Evolutionary conservation across 352 stramenopile genomes (phyloP).

Genomic region (Globisporangium abappressorium): DNA sequence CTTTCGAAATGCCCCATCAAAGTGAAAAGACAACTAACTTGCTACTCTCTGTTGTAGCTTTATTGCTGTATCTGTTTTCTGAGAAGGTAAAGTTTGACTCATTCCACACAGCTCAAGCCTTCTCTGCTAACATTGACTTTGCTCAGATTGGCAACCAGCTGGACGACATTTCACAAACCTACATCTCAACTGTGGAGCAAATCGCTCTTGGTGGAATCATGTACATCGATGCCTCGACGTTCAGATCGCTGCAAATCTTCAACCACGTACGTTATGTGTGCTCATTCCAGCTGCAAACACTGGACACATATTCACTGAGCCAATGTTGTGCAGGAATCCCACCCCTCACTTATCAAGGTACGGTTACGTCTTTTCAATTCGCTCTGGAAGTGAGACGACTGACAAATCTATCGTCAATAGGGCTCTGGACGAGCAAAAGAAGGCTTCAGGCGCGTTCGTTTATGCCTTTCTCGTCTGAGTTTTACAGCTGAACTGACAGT

Average conservation of each 20-base stretch:
- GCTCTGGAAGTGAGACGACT: not conserved
- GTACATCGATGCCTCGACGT: constrained; percentile 67
- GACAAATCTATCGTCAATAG: constrained; percentile 23
- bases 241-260: constrained; percentile 84
- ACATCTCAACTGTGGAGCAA: constrained; percentile 59
- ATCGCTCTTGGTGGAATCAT: constrained; percentile 76
- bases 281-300: not conserved
- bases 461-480: not conserved
- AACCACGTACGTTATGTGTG: constrained; percentile 41
- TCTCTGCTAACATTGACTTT: not conserved
- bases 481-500: not conserved
- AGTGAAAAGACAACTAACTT: not conserved
- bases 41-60: constrained; percentile 29
- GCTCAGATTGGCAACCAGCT: constrained; percentile 80
- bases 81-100: constrained; percentile 53
- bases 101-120: not conserved
- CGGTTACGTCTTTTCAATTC: not conserved
- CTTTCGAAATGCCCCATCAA: not conserved
- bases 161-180: constrained; percentile 49
- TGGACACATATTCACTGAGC: not conserved
- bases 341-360: constrained; percentile 80
- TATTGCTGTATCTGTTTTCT: constrained; percentile 59
- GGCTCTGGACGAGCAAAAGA: constrained; percentile 74
- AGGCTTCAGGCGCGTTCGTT: constrained; percentile 63
- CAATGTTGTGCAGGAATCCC: constrained; percentile 48